phyloP scores from a whole-genome alignment of 2,329 filamentous ascomycete species.

The Polychaeton citri region DNA sequence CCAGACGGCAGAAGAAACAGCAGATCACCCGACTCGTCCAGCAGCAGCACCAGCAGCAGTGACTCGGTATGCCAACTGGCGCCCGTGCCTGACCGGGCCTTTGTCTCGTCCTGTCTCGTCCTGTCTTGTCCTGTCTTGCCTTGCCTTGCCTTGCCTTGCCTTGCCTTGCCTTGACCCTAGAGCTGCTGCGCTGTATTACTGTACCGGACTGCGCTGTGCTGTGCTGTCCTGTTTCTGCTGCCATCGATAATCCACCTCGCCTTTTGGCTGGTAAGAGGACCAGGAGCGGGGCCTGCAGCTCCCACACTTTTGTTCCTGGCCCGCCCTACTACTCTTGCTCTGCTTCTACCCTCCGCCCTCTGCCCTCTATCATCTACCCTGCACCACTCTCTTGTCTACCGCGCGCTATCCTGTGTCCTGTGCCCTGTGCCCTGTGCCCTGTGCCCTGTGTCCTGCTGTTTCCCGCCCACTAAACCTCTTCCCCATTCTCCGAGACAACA shows the following conservation, averaged over 20 bases:
- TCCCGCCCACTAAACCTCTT: no score
- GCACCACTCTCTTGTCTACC: neutral
- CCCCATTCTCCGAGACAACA: neutral
- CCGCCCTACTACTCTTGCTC: neutral
- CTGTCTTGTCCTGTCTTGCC: neutral
- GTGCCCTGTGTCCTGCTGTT: no score
- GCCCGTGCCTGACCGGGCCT: neutral
- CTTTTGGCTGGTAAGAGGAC: neutral
- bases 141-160: neutral
- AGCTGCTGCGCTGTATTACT: neutral
- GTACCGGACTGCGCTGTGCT: neutral
- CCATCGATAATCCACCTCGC: neutral
- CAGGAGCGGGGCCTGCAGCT: slow-evolving; percentile 1
- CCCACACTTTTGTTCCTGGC: neutral
- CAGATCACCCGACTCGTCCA: no score
- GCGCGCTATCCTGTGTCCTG: no score
- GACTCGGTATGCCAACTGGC: no score
- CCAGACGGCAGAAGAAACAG: no score
- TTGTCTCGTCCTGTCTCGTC: neutral
- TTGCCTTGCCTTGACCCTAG: neutral
- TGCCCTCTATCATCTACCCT: neutral
- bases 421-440: no score
- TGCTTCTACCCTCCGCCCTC: neutral
- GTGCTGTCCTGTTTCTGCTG: neutral
- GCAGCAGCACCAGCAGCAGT: no score